These are phyloP conservation scores for Plectosphaerella plurivora DNA, from an alignment of 2,329 filamentous ascomycete genomes.

Conservation along the genomic window DNA sequence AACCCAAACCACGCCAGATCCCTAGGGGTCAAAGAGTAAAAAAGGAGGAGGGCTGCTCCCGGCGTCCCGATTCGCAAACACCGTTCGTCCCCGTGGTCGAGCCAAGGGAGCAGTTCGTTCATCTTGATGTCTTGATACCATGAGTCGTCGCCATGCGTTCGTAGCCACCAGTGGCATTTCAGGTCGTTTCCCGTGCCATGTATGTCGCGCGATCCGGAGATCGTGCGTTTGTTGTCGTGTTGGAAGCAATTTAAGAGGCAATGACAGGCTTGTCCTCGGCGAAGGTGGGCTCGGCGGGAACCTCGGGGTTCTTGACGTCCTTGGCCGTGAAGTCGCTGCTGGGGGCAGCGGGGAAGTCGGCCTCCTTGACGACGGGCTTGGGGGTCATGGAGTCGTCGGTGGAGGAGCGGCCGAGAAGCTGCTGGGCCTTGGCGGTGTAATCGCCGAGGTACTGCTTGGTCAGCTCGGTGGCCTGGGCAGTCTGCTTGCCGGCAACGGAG, in stretches of 20 bases:
- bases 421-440: conserved; percentile 64
- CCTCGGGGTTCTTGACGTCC: conserved; percentile 19
- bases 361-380: conserved; percentile 12
- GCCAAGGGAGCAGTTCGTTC: not conserved
- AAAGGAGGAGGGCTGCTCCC: not conserved
- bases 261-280: conserved; percentile 20
- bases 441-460: conserved; percentile 66
- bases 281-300: conserved; percentile 15
- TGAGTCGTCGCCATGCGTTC: conserved; percentile 11
- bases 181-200: not conserved
- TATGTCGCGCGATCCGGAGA: too few relatives aligned
- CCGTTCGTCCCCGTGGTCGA: not conserved
- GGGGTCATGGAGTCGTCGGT: conserved; percentile 10
- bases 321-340: conserved; percentile 8
- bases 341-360: conserved; percentile 15
- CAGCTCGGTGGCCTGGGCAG: conserved; percentile 55
- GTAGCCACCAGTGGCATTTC: conserved; percentile 9
- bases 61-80: not conserved
- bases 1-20: conserved; percentile 3
- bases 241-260: conserved; percentile 11
- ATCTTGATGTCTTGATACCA: conserved; percentile 4
- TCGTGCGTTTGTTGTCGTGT: not conserved
- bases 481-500: conserved; percentile 58
- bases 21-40: not conserved
- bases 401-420: conserved; percentile 48